Percentiles rank a stretch among this genome's conserved stretches.
These are phyloP conservation scores for Globisporangium cystogenes DNA, from an alignment of 352 stramenopile species.

Conservation along the genomic window DNA sequence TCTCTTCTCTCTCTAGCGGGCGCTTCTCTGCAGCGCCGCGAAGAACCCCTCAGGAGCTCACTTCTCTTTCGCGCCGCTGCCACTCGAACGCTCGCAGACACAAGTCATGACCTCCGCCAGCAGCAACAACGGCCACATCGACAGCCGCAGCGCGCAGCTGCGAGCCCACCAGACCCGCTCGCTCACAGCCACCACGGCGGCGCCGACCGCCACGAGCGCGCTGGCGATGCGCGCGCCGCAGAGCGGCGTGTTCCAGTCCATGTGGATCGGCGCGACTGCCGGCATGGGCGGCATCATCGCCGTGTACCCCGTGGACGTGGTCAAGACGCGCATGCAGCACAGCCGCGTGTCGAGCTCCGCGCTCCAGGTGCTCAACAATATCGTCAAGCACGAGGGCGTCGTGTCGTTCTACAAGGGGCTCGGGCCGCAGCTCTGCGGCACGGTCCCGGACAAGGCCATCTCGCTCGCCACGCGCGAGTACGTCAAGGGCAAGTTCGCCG, in stretches of 20 bases:
- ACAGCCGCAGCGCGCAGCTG: constrained; percentile 5
- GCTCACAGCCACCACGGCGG: not conserved
- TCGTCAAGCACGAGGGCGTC: constrained; percentile 55
- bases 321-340: constrained; percentile 86
- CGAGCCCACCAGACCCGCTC: constrained; percentile 7
- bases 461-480: constrained; percentile 75
- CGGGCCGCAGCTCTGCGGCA: constrained; percentile 62
- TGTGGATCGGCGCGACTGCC: constrained; percentile 75
- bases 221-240: constrained; percentile 20
- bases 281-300: constrained; percentile 79
- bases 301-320: constrained; percentile 78
- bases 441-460: constrained; percentile 76
- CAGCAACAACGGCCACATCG: not conserved
- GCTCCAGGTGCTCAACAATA: constrained; percentile 45
- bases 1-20: too few relatives aligned
- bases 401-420: constrained; percentile 78
- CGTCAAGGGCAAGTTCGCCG: constrained; percentile 68
- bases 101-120: not conserved
- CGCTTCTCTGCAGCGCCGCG: too few relatives aligned
- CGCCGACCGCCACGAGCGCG: constrained; percentile 5
- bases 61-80: not conserved
- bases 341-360: constrained; percentile 49
- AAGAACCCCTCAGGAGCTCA: not conserved
- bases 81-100: too few relatives aligned
- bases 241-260: constrained; percentile 59